These are phyloP conservation scores for Hanseniaspora vineae DNA, from an alignment of 805 yeast genomes.

Conservation along the genomic window DNA sequence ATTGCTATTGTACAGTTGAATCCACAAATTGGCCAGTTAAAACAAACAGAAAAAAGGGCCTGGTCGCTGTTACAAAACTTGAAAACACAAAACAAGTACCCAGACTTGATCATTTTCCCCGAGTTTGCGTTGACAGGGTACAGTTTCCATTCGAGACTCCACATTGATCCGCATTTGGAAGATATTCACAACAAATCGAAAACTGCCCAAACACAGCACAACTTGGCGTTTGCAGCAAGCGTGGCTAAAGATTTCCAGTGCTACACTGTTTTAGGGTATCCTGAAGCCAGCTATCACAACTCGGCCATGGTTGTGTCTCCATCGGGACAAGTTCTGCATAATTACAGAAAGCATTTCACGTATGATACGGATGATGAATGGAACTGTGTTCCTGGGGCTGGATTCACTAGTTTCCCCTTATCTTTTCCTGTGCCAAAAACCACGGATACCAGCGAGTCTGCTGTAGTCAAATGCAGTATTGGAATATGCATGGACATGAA, in stretches of 20 bases:
- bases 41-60: slow-evolving; percentile 39
- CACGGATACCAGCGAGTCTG: not conserved
- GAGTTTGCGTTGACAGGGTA: slow-evolving; percentile 82
- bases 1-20: slow-evolving; percentile 60
- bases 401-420: slow-evolving; percentile 41
- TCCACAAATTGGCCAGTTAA: slow-evolving; percentile 47
- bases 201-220: slow-evolving; percentile 23
- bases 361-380: slow-evolving; percentile 70
- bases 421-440: slow-evolving; percentile 15
- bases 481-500: slow-evolving; percentile 94
- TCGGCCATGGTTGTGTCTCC: slow-evolving; percentile 56
- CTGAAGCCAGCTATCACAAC: slow-evolving; percentile 42
- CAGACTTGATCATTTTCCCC: slow-evolving; percentile 68
- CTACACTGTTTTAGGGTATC: slow-evolving; percentile 71
- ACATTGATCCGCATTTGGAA: slow-evolving; percentile 45
- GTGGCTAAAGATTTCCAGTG: slow-evolving; percentile 41
- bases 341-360: slow-evolving; percentile 65
- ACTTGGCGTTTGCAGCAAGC: slow-evolving; percentile 36
- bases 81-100: slow-evolving; percentile 16
- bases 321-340: slow-evolving; percentile 42
- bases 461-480: slow-evolving; percentile 28
- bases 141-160: slow-evolving; percentile 37
- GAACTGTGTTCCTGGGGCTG: slow-evolving; percentile 67
- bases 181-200: slow-evolving; percentile 27
- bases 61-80: slow-evolving; percentile 25